Base-by-base conservation (phyloP, 371 early-diverging fungal genomes). In the Massospora cicadina region DNA sequence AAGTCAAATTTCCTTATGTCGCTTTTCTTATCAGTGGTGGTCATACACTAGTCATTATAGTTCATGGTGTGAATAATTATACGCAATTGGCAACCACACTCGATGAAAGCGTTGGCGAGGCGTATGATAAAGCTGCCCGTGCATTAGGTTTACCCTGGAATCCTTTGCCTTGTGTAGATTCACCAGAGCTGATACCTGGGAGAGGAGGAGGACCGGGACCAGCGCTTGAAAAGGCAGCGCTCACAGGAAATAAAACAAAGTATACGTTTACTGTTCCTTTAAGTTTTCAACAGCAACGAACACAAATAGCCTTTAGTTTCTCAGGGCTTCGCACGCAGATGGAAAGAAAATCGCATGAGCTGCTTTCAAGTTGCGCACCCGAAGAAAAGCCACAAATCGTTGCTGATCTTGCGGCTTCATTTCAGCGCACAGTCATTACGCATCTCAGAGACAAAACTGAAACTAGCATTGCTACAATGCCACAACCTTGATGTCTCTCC, bases 21-120 rank as follows among this genome's bases (percentile, higher is more conserved):
- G 80, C 84, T 24, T 74, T 89, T 56, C 77, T 90, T 12, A 82
- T 87, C 25, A 86, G 86, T 29, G 91, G 91, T 64, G 91, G 91
- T 3, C 91, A 90, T 68, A 89, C 90, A 7, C 68, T 87, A 58
- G 68, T 86, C 17, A 65, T 89, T 29, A 70, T 85, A 1, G 85
- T 79, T 0, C 79, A 85, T 54, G 73, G 70, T n/a, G 76, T 89
- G 30, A 79, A 81, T 58, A 70, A 80, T 2, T 84, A 88, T 70
- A 75, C 77, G 31, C 71, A 76, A 53, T 65, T 90, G 26, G 89
- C 83, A 21, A 76, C 82, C 0, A 89, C 90, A 1, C 67, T 85
- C 27, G 91, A 89, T 73, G 85, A 88, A 68, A 83, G 87, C 23
- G 78, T 88, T 7, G 90, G 91, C 13, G 90, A 89, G 63, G 88